Conservation (phyloP, 306 rosid genomes). For the Glycine soja region DNA sequence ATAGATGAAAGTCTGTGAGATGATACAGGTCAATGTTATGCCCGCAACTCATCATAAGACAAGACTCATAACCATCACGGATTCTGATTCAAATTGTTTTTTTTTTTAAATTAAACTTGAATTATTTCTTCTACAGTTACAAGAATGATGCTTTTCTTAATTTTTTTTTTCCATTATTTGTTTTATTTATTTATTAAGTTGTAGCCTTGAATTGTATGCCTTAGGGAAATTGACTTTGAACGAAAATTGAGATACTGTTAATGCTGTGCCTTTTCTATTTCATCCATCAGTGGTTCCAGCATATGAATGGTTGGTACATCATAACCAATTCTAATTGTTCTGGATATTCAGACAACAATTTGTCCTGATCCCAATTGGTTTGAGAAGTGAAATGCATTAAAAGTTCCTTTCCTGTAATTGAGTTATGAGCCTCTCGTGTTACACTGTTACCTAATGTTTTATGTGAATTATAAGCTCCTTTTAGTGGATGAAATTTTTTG, state of each 20-base stretch:
- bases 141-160: neutral
- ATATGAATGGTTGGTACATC: slow-evolving; percentile 10
- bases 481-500: neutral
- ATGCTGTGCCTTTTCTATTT: slow-evolving; percentile 7
- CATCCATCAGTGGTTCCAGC: slow-evolving; percentile 6
- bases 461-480: neutral
- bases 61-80: neutral
- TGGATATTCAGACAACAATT: neutral
- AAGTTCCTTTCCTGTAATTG: slow-evolving; percentile 5
- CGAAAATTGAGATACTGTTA: slow-evolving; percentile 7
- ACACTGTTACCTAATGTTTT: neutral
- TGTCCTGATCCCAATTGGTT: slow-evolving; percentile 11
- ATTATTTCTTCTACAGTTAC: neutral
- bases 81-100: neutral
- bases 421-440: neutral
- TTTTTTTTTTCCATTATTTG: neutral
- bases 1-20: neutral
- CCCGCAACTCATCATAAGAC: neutral
- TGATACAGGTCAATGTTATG: neutral
- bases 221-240: neutral
- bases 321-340: neutral
- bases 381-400: neutral
- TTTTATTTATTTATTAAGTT: neutral
- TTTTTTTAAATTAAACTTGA: neutral
- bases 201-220: neutral